Evolutionary conservation across 305 asterid genomes (phyloP).

Genomic region (Fraxinus baroniana): DNA sequence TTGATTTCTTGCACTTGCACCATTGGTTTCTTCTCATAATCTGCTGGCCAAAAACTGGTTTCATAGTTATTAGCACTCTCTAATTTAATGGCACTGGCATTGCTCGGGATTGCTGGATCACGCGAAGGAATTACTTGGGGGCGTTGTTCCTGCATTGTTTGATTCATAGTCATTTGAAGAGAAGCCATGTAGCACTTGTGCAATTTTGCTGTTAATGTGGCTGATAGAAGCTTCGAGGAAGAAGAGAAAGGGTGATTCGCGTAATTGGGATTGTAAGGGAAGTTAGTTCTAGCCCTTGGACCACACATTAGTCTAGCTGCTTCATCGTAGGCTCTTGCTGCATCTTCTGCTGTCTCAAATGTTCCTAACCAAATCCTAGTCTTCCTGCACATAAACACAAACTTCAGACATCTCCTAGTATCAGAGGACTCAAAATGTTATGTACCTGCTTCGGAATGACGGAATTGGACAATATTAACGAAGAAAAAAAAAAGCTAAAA

Average conservation of each 20-base stretch:
- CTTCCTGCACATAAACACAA: constrained; percentile 38
- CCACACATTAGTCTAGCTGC: constrained; percentile 74
- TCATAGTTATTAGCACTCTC: background rate
- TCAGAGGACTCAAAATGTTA: too few species aligned
- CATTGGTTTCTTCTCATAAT: constrained; percentile 4
- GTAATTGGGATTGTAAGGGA: constrained; percentile 52
- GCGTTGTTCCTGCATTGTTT: constrained; percentile 8
- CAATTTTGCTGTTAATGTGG: constrained; percentile 60
- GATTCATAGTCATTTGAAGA: constrained; percentile 45
- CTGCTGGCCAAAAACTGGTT: background rate
- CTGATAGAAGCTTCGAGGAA: constrained; percentile 50
- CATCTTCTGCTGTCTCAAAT: constrained; percentile 70
- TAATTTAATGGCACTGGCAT: background rate
- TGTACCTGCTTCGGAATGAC: too few species aligned
- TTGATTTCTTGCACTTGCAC: constrained; percentile 15
- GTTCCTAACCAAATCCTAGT: constrained; percentile 73
- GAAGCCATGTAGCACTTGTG: constrained; percentile 69
- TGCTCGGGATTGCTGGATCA: background rate
- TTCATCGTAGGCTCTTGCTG: constrained; percentile 70
- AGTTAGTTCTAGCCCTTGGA: constrained; percentile 56
- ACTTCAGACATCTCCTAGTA: too few species aligned
- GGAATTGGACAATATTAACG: too few species aligned
- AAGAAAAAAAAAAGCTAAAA: too few species aligned
- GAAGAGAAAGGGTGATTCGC: constrained; percentile 32
- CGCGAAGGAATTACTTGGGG: background rate